Percentiles rank a stretch among this genome's conserved stretches.
phyloP scores from a whole-genome alignment of 2,329 filamentous ascomycete genomes.

The Botryotinia calthae region DNA sequence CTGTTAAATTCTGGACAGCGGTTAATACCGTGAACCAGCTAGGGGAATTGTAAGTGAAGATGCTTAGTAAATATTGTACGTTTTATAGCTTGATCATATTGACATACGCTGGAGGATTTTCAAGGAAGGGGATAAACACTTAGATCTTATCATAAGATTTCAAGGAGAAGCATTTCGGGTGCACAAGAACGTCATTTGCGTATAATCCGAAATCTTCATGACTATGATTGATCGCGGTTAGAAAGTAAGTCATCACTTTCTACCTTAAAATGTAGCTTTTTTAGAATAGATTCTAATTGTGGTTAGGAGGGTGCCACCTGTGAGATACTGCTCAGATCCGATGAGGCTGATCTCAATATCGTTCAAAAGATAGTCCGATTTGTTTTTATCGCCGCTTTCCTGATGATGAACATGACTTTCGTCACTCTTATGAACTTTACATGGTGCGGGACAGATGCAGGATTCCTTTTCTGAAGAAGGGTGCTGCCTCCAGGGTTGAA shows the following conservation, averaged over 20 bases:
- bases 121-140: slow-evolving; percentile 12
- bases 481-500: no score
- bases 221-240: slow-evolving; percentile 9
- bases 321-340: not conserved
- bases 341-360: not conserved
- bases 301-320: not conserved
- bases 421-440: not conserved
- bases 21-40: not conserved
- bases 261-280: not conserved
- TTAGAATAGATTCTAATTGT: not conserved
- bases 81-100: not conserved
- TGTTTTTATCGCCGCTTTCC: not conserved
- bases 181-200: slow-evolving; percentile 27
- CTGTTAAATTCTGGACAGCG: not conserved
- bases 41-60: not conserved
- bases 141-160: slow-evolving; percentile 26
- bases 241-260: not conserved
- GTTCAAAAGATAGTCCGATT: not conserved
- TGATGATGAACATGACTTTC: not conserved
- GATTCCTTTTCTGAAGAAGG: not conserved
- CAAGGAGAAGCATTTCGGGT: slow-evolving; percentile 21
- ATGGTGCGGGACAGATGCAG: not conserved
- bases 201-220: slow-evolving; percentile 23
- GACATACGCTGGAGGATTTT: not conserved
- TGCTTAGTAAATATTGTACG: not conserved